Evolutionary conservation across 1,284 basidiomycete genomes (phyloP), one percentile per base, ranked within the genome.

Genomic region (Heterobasidion annosum): DNA sequence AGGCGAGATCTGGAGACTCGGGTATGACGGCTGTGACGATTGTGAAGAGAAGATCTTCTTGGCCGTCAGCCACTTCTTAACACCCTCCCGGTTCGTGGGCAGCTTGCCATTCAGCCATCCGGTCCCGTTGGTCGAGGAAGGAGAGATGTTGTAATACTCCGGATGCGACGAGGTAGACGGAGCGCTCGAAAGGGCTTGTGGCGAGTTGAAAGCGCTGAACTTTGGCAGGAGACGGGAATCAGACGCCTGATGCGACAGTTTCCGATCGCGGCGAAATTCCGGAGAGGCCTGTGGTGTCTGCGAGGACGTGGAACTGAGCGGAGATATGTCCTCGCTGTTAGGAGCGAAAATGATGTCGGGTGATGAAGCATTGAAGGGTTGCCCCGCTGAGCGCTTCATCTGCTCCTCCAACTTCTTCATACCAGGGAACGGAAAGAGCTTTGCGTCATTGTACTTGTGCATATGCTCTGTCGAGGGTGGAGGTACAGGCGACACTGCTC

Each of bases 361-460:
- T 16, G 78, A 81, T 5, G 85, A 86, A 2, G 79, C 74, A 0
- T 83, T 83, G 64, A 65, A 69, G 50, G 66, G 73, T 47, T 81
- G 65, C 2, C 74, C 78, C 57, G 77, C 78, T 50, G 74, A 75
- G 44, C 81, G 77, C 57, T 76, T 79, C 49, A 59, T 77, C 63
- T 86, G 81, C 63, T 88, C 85, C 65, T 91, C 85, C 35, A 92
- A 74, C 59, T 79, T 79, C 59, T 81, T 77, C 63, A 93, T 85
- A 34, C 88, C 91, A 5, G 92, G 91, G 76, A 95, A 95, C 0
- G 92, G 92, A 66, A 89, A 90, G 18, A 95, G 74, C 66, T 95
- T 95, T 34, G 85, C 77, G 62, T 89, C 84, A 54, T 78, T 77
- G 66, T 92, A 91, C 63, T 81, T 69, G 59, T 73, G 57, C 60